These are phyloP conservation scores for Xylaria bambusicola DNA, from an alignment of 495 filamentous ascomycete genomes.

Conservation along the genomic window DNA sequence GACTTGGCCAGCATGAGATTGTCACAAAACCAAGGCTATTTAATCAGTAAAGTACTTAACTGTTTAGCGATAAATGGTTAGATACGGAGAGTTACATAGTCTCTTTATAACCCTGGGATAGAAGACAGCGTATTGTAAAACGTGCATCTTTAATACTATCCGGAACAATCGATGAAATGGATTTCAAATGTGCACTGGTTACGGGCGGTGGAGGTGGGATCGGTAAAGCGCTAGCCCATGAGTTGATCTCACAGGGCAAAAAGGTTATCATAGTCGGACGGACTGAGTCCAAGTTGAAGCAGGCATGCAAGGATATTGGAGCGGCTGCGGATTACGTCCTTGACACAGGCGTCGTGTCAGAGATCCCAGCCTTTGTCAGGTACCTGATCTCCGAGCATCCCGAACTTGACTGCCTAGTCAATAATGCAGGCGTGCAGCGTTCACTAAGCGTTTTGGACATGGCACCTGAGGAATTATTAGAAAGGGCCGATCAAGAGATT, in stretches of 20 bases:
- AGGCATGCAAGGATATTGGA: constrained; percentile 39
- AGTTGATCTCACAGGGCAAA: constrained; percentile 44
- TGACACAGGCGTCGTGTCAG: constrained; percentile 39
- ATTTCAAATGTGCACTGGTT: constrained; percentile 43
- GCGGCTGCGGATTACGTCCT: constrained; percentile 45
- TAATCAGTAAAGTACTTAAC: no score
- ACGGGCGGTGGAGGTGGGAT: constrained; percentile 53
- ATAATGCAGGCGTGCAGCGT: constrained; percentile 39
- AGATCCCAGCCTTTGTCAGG: constrained; percentile 42
- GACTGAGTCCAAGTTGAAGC: constrained; percentile 45
- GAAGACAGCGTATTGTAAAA: no score
- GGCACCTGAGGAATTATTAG: constrained; percentile 26
- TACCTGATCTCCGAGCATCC: constrained; percentile 42
- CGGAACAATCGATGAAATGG: neutral
- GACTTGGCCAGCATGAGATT: no score
- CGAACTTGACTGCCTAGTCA: constrained; percentile 51
- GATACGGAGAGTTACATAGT: no score
- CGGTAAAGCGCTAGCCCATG: constrained; percentile 44
- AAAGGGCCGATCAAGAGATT: constrained; percentile 50
- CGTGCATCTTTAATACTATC: no score
- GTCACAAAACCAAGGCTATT: no score
- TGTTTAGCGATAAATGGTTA: no score
- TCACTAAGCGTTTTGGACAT: constrained; percentile 34
- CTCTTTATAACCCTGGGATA: no score
- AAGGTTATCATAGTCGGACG: constrained; percentile 50